phyloP scores from a whole-genome alignment of 805 yeast species.

The Yarrowia sp. region DNA sequence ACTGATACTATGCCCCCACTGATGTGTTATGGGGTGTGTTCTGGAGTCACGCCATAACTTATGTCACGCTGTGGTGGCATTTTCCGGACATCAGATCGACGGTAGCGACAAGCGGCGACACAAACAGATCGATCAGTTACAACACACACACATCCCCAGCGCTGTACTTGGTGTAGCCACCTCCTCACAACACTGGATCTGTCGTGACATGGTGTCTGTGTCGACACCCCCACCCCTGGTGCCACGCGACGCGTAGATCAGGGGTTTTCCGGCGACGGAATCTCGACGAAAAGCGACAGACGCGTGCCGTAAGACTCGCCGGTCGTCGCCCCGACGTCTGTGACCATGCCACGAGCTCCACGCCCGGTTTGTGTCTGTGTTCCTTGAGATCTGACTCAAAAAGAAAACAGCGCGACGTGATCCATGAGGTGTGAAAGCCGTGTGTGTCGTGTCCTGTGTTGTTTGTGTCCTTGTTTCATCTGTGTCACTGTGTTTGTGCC shows the following conservation, averaged over 20 bases:
- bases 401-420: no score
- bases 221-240: neutral
- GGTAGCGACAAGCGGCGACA: neutral
- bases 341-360: no score
- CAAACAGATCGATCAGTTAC: neutral
- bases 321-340: no score
- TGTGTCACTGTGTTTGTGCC: neutral
- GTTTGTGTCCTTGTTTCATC: neutral
- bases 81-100: neutral
- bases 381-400: no score
- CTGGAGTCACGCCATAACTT: neutral
- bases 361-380: no score
- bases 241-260: slow-evolving; percentile 24
- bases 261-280: neutral
- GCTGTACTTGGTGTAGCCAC: no score
- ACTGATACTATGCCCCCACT: no score
- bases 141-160: no score
- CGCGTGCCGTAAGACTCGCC: no score
- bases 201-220: neutral
- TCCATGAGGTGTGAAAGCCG: no score
- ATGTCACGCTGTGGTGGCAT: neutral
- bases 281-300: neutral
- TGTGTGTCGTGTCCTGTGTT: neutral
- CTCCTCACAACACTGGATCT: neutral
- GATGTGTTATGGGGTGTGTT: no score